Percentiles rank a stretch among this genome's conserved stretches.
phyloP scores from a whole-genome alignment of 139 green algal genomes.

The Bryopsis sp. region DNA sequence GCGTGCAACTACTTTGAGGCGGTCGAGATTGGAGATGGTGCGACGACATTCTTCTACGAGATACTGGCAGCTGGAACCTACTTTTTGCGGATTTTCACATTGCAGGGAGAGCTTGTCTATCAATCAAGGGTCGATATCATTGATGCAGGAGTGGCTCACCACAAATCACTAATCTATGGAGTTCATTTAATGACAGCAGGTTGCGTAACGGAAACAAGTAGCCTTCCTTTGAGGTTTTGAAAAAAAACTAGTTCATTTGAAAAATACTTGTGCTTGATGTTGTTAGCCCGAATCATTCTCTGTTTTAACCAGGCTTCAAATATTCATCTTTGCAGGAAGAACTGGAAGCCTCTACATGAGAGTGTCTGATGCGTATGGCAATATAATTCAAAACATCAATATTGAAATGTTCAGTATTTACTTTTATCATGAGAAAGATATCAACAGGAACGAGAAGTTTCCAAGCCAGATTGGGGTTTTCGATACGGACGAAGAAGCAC shows the following conservation, averaged over 20 bases:
- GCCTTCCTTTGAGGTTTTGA: neutral
- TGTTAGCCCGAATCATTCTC: neutral
- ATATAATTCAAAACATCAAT: neutral
- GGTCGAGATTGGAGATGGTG: neutral
- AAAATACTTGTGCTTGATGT: neutral
- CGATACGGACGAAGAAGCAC: too few relatives aligned
- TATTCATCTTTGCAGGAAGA: neutral
- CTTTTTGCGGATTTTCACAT: neutral
- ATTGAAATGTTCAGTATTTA: neutral
- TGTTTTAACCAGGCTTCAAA: neutral
- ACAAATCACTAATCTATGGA: neutral
- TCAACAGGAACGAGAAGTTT: too few relatives aligned
- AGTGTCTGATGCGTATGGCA: neutral
- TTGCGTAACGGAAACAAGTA: neutral
- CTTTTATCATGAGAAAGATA: neutral
- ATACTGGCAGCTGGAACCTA: neutral
- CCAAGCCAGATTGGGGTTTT: too few relatives aligned
- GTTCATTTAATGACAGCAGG: neutral
- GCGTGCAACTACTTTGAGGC: neutral
- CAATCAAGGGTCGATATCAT: neutral
- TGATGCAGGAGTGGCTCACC: neutral
- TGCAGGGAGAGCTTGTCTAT: neutral
- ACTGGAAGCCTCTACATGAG: neutral
- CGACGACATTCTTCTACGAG: neutral
- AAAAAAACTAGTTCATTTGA: neutral